These are phyloP conservation scores for Penicillium dipodomyicola DNA, from an alignment of 495 filamentous ascomycete species.

Conservation along the genomic window DNA sequence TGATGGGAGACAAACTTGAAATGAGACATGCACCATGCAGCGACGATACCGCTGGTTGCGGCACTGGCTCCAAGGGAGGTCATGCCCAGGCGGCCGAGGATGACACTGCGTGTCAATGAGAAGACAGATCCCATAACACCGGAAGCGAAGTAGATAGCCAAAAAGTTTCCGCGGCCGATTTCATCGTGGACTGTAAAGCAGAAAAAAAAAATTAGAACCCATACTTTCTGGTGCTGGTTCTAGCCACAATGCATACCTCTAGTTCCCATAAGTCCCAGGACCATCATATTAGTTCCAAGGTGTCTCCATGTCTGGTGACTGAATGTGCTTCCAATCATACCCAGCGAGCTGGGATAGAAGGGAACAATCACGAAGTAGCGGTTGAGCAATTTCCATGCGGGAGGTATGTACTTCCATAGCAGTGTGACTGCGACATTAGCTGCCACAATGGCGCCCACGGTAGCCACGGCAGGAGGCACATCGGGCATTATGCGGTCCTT, in stretches of 20 bases:
- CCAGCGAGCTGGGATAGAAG: conserved; percentile 61
- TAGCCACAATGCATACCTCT: conserved; percentile 41
- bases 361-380: conserved; percentile 72
- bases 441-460: conserved; percentile 63
- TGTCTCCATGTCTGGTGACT: conserved; percentile 72
- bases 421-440: conserved; percentile 61
- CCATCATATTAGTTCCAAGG: conserved; percentile 66
- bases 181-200: conserved; percentile 68
- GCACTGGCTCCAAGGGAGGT: conserved; percentile 72
- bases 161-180: conserved; percentile 78
- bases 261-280: conserved; percentile 58
- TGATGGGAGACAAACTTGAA: conserved; percentile 35
- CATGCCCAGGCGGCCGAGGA: conserved; percentile 47
- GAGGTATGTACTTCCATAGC: conserved; percentile 63
- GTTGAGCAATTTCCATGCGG: conserved; percentile 71
- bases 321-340: conserved; percentile 69
- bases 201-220: not conserved
- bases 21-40: conserved; percentile 67
- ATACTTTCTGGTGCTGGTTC: not conserved
- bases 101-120: conserved; percentile 58
- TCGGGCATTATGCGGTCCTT: conserved; percentile 66
- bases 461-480: conserved; percentile 75
- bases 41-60: conserved; percentile 64
- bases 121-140: conserved; percentile 65
- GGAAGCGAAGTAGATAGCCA: conserved; percentile 69